Evolutionary conservation across 805 yeast genomes (phyloP).

Genomic region (Wickerhamiella qilinensis): DNA sequence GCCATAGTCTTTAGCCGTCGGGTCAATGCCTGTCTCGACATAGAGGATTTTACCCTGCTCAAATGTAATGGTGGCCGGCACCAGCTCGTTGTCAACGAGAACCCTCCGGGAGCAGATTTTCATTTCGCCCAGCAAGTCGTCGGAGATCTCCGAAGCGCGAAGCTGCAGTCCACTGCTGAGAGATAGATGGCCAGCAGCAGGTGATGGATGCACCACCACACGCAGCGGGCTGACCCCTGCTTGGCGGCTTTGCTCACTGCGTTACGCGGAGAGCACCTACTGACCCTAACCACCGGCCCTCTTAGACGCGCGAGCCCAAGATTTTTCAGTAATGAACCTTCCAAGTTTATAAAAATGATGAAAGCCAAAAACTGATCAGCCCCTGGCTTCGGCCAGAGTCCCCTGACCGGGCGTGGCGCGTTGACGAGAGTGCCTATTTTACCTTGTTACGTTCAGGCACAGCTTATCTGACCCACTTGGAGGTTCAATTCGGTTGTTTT

Average conservation of each 20-base stretch:
- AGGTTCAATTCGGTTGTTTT: conserved; percentile 2
- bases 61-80: conserved; percentile 16
- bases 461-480: too few species aligned
- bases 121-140: too few species aligned
- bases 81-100: conserved; percentile 14
- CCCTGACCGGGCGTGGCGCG: conserved; percentile 21
- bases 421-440: conserved; percentile 14
- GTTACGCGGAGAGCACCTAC: too few species aligned
- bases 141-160: too few species aligned
- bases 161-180: too few species aligned
- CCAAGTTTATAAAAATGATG: conserved; percentile 17
- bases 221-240: too few species aligned
- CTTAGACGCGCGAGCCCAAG: too few species aligned
- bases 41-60: conserved; percentile 37
- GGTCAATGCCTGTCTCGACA: conserved; percentile 11
- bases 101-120: conserved; percentile 13
- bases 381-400: conserved; percentile 17
- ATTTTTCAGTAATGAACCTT: too few species aligned
- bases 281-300: too few species aligned
- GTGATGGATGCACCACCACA: too few species aligned
- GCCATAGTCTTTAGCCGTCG: conserved; percentile 32
- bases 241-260: too few species aligned
- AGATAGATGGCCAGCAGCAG: too few species aligned
- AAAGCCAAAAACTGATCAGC: conserved; percentile 12
- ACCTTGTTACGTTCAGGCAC: conserved; percentile 20